Conservation (phyloP, 2,329 filamentous ascomycete species). For the Dactylella cylindrospora region DNA sequence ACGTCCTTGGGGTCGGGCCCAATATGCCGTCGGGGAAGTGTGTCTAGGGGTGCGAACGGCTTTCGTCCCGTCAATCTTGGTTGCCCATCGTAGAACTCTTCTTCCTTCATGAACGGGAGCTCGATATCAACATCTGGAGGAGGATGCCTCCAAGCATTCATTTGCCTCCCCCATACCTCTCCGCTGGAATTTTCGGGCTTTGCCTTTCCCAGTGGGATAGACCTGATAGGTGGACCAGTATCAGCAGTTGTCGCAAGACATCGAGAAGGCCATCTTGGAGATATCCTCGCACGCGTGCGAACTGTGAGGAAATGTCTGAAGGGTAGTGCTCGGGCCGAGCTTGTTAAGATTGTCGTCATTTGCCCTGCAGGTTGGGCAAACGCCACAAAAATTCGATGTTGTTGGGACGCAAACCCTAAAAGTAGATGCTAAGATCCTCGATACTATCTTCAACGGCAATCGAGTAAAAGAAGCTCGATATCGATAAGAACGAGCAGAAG, state of each 20-base stretch:
- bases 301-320: constrained; percentile 24
- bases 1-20: constrained; percentile 72
- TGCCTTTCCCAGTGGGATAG: not conserved
- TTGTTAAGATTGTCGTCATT: constrained; percentile 40
- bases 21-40: constrained; percentile 81
- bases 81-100: constrained; percentile 9
- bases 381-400: constrained; percentile 12
- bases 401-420: not conserved
- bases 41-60: constrained; percentile 51
- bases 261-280: constrained; percentile 16
- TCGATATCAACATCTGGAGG: constrained; percentile 5
- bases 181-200: not conserved
- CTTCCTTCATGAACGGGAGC: constrained; percentile 21
- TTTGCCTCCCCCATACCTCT: not conserved
- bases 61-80: not conserved
- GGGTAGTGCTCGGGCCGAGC: constrained; percentile 13
- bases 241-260: constrained; percentile 3
- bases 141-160: not conserved
- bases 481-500: too few species aligned
- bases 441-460: too few species aligned
- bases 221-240: not conserved
- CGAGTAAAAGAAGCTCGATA: too few species aligned
- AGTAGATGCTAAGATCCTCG: not conserved
- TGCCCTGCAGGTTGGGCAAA: constrained; percentile 17
- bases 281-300: constrained; percentile 4